These are phyloP conservation scores for Phytophthora agathidicida DNA, from an alignment of 352 stramenopile species.

Conservation along the genomic window DNA sequence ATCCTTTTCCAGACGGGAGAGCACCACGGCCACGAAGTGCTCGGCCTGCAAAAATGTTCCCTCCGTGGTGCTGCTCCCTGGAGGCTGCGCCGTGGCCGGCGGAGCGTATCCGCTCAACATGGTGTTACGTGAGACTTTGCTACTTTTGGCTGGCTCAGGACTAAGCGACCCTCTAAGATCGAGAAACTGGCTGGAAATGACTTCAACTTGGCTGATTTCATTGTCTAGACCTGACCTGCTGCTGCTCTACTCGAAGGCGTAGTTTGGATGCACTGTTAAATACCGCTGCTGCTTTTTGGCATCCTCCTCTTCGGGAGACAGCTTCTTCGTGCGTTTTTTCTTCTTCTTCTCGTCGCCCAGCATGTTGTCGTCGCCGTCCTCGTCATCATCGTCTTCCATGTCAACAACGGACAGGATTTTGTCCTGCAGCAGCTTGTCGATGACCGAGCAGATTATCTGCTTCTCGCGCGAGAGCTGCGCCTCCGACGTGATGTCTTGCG, in stretches of 20 bases:
- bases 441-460: slow-evolving; percentile 82
- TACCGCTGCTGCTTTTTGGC: slow-evolving; percentile 69
- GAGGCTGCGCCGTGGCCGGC: slow-evolving; percentile 3
- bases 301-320: slow-evolving; percentile 55
- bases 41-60: slow-evolving; percentile 50
- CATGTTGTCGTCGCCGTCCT: slow-evolving; percentile 43
- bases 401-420: slow-evolving; percentile 80
- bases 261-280: slow-evolving; percentile 84
- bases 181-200: neutral
- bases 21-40: slow-evolving; percentile 60
- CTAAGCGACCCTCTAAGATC: slow-evolving; percentile 18
- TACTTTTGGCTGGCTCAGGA: no score
- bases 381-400: slow-evolving; percentile 59
- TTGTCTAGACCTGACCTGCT: neutral
- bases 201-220: slow-evolving; percentile 5
- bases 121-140: slow-evolving; percentile 4
- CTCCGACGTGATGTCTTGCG: slow-evolving; percentile 87
- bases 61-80: slow-evolving; percentile 28
- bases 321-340: slow-evolving; percentile 36
- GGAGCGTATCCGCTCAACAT: slow-evolving; percentile 22
- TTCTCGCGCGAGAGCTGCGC: slow-evolving; percentile 79
- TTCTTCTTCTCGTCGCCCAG: slow-evolving; percentile 27
- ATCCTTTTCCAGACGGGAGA: slow-evolving; percentile 61
- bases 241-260: slow-evolving; percentile 61
- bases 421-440: slow-evolving; percentile 82